These are phyloP conservation scores for Linum trigynum DNA, from an alignment of 345 rosid genomes.

Conservation along the genomic window DNA sequence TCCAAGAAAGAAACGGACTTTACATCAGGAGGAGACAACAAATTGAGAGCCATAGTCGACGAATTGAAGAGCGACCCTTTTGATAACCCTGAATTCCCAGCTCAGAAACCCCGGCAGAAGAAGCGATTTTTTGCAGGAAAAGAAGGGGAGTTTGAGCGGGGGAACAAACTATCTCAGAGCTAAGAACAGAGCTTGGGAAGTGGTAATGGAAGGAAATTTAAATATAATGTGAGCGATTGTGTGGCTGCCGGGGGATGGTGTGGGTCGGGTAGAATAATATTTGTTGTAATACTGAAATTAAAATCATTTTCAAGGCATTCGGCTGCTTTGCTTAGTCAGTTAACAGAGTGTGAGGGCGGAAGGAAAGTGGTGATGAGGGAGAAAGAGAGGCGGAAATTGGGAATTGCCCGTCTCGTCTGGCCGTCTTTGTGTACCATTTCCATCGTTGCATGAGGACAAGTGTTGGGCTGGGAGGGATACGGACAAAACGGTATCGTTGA, in stretches of 20 bases:
- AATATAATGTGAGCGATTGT: not conserved
- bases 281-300: no score
- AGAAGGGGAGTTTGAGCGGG: not conserved
- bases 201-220: not conserved
- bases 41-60: constrained; percentile 54
- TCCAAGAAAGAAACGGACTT: constrained; percentile 57
- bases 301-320: no score
- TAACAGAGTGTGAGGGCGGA: no score
- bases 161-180: not conserved
- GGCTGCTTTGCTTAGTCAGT: no score
- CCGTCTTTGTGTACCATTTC: no score
- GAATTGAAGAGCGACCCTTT: not conserved
- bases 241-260: not conserved
- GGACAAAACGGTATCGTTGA: no score
- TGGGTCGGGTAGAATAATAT: not conserved
- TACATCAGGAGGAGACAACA: constrained; percentile 50
- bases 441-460: no score
- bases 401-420: no score
- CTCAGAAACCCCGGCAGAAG: not conserved
- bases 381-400: no score
- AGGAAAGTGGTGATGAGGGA: no score
- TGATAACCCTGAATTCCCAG: not conserved
- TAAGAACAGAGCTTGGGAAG: not conserved
- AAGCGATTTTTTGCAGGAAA: no score
- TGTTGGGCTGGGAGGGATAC: no score